phyloP scores from a whole-genome alignment of 805 yeast genomes.

The Pichia insulana region DNA sequence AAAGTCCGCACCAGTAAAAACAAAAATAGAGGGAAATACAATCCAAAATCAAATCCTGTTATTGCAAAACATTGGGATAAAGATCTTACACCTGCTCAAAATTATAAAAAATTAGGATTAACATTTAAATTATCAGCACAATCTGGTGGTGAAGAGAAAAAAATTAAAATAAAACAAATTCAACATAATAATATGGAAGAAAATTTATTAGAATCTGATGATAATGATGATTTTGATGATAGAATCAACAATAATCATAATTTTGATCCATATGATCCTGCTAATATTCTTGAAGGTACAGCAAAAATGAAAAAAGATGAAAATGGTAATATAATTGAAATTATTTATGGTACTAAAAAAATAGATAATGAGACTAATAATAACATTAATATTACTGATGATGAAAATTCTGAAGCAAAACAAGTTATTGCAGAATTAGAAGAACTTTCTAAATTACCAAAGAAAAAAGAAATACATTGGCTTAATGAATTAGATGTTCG shows the following conservation, averaged over 20 bases:
- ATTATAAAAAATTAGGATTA: conserved; percentile 77
- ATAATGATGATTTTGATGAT: conserved; percentile 29
- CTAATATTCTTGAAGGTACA: conserved; percentile 65
- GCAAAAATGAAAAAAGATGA: conserved; percentile 69
- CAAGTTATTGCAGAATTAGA: conserved; percentile 66
- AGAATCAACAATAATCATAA: conserved; percentile 24
- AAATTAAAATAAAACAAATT: conserved; percentile 32
- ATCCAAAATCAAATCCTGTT: conserved; percentile 65
- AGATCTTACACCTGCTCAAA: conserved; percentile 70
- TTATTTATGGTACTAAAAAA: conserved; percentile 62
- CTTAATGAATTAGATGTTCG: conserved; percentile 67
- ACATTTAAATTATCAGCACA: conserved; percentile 53
- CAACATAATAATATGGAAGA: conserved; percentile 13
- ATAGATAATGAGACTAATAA: neutral
- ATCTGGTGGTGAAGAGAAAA: conserved; percentile 77
- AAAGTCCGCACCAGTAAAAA: conserved; percentile 60
- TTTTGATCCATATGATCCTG: conserved; percentile 42
- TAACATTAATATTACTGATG: conserved; percentile 18
- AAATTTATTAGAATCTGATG: conserved; percentile 21
- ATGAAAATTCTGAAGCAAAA: conserved; percentile 30
- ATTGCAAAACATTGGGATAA: conserved; percentile 90
- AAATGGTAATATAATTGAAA: conserved; percentile 54
- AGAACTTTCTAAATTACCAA: conserved; percentile 41
- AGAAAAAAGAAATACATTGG: conserved; percentile 34
- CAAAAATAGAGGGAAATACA: conserved; percentile 60